A percentile compares a stretch with the other conserved stretches of the same genome.
Conservation (phyloP, 306 rosid genomes). For the Gynostemma pentaphyllum region DNA sequence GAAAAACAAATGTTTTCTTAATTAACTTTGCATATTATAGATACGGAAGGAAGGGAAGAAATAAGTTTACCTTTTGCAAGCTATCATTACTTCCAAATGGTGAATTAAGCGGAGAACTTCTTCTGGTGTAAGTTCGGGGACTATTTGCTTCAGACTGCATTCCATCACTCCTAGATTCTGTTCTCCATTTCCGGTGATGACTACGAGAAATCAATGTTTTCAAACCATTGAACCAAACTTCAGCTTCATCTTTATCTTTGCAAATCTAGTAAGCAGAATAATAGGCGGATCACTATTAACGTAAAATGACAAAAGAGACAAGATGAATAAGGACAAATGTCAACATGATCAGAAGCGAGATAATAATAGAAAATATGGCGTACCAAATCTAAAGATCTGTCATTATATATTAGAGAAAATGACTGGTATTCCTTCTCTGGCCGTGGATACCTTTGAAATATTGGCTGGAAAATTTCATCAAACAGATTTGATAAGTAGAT, state of each 20-base stretch:
- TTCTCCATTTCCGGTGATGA: conserved; percentile 89
- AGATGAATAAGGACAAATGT: neutral
- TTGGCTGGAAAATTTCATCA: conserved; percentile 57
- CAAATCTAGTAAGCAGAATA: conserved; percentile 62
- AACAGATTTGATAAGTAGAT: conserved; percentile 30
- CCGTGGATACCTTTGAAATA: conserved; percentile 96
- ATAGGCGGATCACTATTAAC: conserved; percentile 16
- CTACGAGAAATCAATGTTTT: conserved; percentile 87
- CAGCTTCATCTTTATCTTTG: conserved; percentile 99
- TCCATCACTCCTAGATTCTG: conserved; percentile 97
- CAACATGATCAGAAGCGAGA: conserved; percentile 4
- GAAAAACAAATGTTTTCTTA: conserved; percentile 8
- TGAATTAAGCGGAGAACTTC: conserved; percentile 90
- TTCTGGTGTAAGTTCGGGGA: conserved; percentile 91
- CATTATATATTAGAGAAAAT: conserved; percentile 91
- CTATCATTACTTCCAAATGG: conserved; percentile 97
- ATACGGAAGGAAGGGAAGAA: conserved; percentile 8
- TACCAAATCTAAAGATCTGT: conserved; percentile 94
- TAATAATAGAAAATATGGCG: conserved; percentile 13
- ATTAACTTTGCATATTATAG: conserved; percentile 11
- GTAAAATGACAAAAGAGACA: neutral
- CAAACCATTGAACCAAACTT: conserved; percentile 97
- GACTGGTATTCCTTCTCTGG: conserved; percentile 99
- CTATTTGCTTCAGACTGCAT: conserved; percentile 94
- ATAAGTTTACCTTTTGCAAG: conserved; percentile 64